Base-by-base conservation (phyloP, 352 stramenopile genomes). In the Pythium scleroteichum region DNA sequence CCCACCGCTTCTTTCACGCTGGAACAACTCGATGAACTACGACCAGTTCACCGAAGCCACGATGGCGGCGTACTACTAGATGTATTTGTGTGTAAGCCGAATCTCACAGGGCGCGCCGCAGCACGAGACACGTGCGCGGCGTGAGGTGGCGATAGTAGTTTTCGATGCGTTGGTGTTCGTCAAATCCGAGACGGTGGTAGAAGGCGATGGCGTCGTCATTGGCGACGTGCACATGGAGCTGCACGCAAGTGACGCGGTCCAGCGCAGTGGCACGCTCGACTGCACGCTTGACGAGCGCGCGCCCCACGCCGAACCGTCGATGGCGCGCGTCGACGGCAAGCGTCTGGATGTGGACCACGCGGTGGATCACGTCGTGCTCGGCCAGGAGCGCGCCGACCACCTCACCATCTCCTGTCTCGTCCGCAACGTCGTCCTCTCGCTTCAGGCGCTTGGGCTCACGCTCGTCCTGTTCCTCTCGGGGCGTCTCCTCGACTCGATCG, bases 21-120 rank as follows among this genome's bases (percentile, higher is more conserved):
- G 89, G 88, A 76, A 88, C 48, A 85, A 86, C 67, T 76, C 74
- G 20, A 94, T 95, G 81, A 86, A 84, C 65, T 98, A 97, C 72
- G 87, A 94, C 60, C 80, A 97, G 53, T 98, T 98, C 69, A 92
- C 79, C 23, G 78, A 95, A 59, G 86, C 85, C 32, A 98, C 94
- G 23, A 92, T 97, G 72, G 78, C 83, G 59, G 90, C 89, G 12
- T 98, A 98, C 71, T 97, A 98, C 54, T 87, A 46, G 22, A n/a
- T 40, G 26, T 53, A 39, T 39, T 41, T 54, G 29, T 35, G 29
- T 10, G 29, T 10, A 35, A 5, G 29, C 29, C 5, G 29, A 35
- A 35, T 35, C 29, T 35, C 29, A 35, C 29, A 35, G 29, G 5
- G 29, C 29, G 29, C 29, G 19, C 20, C 53, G 61, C 35, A 69